These are phyloP conservation scores for Xerocomus spinulosus DNA, from an alignment of 768 basidiomycete species.

Conservation along the genomic window DNA sequence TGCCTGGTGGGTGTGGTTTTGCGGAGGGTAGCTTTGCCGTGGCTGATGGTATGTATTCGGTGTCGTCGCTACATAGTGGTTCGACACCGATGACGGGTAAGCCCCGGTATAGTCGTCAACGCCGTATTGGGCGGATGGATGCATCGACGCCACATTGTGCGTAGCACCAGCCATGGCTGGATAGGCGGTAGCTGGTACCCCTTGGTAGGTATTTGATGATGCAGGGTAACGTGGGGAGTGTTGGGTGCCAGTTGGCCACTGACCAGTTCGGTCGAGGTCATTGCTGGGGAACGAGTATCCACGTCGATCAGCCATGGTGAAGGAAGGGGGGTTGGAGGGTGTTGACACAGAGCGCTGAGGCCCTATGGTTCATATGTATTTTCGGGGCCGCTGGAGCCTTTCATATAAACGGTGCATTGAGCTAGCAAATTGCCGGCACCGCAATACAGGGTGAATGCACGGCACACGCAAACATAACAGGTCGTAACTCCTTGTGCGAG, in stretches of 20 bases:
- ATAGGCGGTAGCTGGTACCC: slow-evolving; percentile 14
- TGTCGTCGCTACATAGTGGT: slow-evolving; percentile 19
- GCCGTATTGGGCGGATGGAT: slow-evolving; percentile 21
- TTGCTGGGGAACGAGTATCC: slow-evolving; percentile 23
- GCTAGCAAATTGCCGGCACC: slow-evolving; percentile 30
- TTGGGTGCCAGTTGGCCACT: slow-evolving; percentile 22
- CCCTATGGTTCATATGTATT: slow-evolving; percentile 32
- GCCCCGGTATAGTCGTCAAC: slow-evolving; percentile 17
- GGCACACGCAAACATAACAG: slow-evolving; percentile 27
- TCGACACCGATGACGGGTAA: slow-evolving; percentile 13
- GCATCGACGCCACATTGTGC: slow-evolving; percentile 20
- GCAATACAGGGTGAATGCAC: slow-evolving; percentile 28
- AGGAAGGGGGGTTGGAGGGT: slow-evolving; percentile 2
- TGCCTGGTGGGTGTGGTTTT: slow-evolving; percentile 29
- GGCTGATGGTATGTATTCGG: slow-evolving; percentile 19
- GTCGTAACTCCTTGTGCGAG: slow-evolving; percentile 27
- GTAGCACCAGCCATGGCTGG: slow-evolving; percentile 10
- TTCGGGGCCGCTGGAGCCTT: slow-evolving; percentile 28
- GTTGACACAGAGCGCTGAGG: slow-evolving; percentile 7
- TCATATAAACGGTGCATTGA: slow-evolving; percentile 26
- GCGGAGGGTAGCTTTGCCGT: slow-evolving; percentile 25
- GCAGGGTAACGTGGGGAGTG: slow-evolving; percentile 24
- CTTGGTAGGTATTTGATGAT: slow-evolving; percentile 20
- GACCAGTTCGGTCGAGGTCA: slow-evolving; percentile 17
- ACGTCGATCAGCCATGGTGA: slow-evolving; percentile 29